phyloP scores from a whole-genome alignment of 345 rosid genomes.

The Erodium maritimum region DNA sequence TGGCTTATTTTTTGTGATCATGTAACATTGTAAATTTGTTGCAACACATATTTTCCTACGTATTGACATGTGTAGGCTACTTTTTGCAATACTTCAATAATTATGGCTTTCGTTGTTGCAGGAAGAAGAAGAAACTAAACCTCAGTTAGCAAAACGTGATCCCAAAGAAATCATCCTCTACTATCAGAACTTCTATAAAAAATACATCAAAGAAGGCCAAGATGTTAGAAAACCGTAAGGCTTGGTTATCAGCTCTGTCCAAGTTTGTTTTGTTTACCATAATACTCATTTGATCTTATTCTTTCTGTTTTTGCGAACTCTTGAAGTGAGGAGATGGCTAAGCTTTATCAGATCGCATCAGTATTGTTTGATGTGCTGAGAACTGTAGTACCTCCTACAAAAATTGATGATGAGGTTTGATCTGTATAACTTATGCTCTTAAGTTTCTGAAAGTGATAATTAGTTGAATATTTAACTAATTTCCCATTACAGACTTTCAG shows the following conservation, averaged over 20 bases:
- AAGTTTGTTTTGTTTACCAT: conserved; percentile 6
- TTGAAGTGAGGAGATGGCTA: conserved; percentile 93
- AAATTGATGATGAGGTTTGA: conserved; percentile 53
- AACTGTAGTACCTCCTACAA: conserved; percentile 39
- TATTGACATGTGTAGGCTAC: no score
- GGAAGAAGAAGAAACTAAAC: conserved; percentile 48
- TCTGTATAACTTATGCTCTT: conserved; percentile 6
- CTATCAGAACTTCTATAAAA: conserved; percentile 54
- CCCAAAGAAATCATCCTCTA: conserved; percentile 55
- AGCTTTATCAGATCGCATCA: conserved; percentile 64
- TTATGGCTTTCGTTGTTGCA: no score
- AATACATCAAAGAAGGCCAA: conserved; percentile 46
- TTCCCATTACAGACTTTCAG: conserved; percentile 32
- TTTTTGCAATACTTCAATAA: no score
- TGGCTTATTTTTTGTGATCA: no score
- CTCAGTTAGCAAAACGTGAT: conserved; percentile 34
- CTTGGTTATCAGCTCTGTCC: conserved; percentile 8
- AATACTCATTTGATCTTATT: conserved; percentile 8
- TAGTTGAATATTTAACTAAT: conserved; percentile 8
- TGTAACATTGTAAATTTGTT: no score
- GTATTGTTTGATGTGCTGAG: conserved; percentile 78
- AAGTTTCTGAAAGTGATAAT: conserved; percentile 13
- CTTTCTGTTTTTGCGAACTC: conserved; percentile 10
- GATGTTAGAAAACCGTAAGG: conserved; percentile 67
- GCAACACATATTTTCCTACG: no score